Base-by-base conservation (phyloP, 2,329 filamentous ascomycete species). In the Penicillium sp. region DNA sequence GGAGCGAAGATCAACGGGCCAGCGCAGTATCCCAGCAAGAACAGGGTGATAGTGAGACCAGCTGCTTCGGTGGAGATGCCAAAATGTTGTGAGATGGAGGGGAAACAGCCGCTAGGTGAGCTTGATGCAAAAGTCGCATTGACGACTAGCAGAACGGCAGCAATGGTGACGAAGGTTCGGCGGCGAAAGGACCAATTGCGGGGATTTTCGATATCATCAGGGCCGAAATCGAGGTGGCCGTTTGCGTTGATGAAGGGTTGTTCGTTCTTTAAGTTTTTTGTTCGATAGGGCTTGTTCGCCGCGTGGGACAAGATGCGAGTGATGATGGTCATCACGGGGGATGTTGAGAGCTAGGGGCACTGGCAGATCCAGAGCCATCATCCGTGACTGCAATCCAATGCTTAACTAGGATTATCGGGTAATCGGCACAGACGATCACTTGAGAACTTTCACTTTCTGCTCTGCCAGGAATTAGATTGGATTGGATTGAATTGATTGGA, bases 1-100 rank as follows among this genome's bases (percentile, higher is more conserved):
- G 86, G 87, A 0, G 84, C 86, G 76, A 85, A 87, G 10, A 87
- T 68, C 7, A 87, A 68, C 0, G 83, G 83, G 0, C 84, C 84
- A 2, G 80, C 76, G 17, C 86, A 81, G 62, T 87, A 89, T 6
- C 84, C 85, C 36, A 87, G 74, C 7, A 88, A 74, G 57, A 84
- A 88, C 15, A 84, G 76, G 0, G 84, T 86, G 27, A 87, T 84
- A 7, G 84, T 85, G 1, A 88, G 69, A 2, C 74, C 75, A 0
- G 78, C 77, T 2, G 72, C 78, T 52, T 78, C 76, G 5, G 50
- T 55, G 0, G 79, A 82, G 2, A 84, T 73, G 13, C 68, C 57
- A 46, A 84, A 81, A 12, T 76, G 64, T 51, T 74, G 52, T 2
- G 72, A 64, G 36, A 81, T 79, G 36, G 75, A 71, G 42, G 68